Evolutionary conservation across 164 flowering plant species (phyloP).

Genomic region (Tinospora cordifolia): DNA sequence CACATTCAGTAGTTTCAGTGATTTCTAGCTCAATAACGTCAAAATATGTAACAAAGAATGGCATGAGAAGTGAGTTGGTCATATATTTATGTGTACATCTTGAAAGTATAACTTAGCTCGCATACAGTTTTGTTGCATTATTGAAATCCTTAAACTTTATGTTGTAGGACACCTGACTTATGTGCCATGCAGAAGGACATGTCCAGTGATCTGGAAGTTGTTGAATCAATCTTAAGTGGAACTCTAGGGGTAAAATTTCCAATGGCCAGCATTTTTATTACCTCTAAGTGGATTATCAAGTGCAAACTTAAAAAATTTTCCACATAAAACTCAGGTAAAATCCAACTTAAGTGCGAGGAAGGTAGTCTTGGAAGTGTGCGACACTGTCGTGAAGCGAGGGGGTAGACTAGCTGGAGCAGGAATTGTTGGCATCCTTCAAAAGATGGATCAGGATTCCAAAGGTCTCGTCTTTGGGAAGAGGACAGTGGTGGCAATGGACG

Average conservation of each 20-base stretch:
- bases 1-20: too few species aligned
- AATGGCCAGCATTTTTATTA: neutral
- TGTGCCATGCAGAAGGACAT: constrained; percentile 67
- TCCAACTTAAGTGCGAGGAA: constrained; percentile 41
- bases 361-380: constrained; percentile 55
- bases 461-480: constrained; percentile 54
- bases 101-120: neutral
- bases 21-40: too few species aligned
- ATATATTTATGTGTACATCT: too few species aligned
- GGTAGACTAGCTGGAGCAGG: constrained; percentile 89
- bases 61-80: too few species aligned
- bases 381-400: constrained; percentile 65
- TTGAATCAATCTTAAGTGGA: constrained; percentile 40
- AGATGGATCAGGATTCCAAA: constrained; percentile 64
- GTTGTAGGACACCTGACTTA: constrained; percentile 53
- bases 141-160: neutral
- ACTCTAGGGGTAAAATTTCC: constrained; percentile 38
- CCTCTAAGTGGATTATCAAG: neutral
- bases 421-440: constrained; percentile 77
- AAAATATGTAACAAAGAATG: too few species aligned
- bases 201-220: constrained; percentile 42
- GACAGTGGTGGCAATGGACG: constrained; percentile 88
- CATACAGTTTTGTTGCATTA: neutral
- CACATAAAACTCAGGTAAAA: constrained; percentile 30
- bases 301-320: neutral